Evolutionary conservation across 176 grass and related monocot species (phyloP).

Genomic region (Pharus latifolius): DNA sequence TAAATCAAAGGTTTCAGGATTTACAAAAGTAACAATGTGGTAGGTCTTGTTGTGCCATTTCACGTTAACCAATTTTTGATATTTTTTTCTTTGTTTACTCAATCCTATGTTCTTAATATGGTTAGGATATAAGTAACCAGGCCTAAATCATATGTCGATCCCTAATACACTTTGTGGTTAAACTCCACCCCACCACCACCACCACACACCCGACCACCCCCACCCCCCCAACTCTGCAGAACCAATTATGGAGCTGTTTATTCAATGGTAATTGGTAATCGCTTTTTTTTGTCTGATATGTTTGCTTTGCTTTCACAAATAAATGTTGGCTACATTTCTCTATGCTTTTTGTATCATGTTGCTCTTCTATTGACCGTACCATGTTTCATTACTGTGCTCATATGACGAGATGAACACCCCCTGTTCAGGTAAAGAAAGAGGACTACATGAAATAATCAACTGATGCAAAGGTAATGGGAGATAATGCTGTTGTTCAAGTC

Average conservation of each 20-base stretch:
- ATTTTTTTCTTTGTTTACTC: not conserved
- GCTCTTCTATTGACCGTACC: not conserved
- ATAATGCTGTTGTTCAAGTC: not conserved
- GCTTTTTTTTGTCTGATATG: not conserved
- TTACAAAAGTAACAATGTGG: not conserved
- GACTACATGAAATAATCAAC: not conserved
- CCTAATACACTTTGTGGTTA: too few species aligned
- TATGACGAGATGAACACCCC: not conserved
- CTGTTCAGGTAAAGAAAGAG: not conserved
- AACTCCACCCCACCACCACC: too few species aligned
- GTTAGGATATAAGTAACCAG: not conserved
- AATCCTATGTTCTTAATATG: not conserved
- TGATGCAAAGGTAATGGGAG: not conserved
- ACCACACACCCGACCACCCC: too few species aligned
- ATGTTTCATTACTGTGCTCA: not conserved
- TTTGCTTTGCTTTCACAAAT: not conserved
- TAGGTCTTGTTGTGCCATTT: not conserved
- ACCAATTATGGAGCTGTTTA: too few species aligned
- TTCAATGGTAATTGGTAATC: too few species aligned
- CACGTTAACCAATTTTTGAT: not conserved
- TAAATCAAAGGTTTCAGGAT: not conserved
- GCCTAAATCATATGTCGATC: not conserved
- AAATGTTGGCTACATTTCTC: not conserved
- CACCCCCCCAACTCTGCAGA: too few species aligned
- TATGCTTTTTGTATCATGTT: not conserved